Evolutionary conservation across 306 rosid genomes (phyloP).

Genomic region (Prunus fruticosa): DNA sequence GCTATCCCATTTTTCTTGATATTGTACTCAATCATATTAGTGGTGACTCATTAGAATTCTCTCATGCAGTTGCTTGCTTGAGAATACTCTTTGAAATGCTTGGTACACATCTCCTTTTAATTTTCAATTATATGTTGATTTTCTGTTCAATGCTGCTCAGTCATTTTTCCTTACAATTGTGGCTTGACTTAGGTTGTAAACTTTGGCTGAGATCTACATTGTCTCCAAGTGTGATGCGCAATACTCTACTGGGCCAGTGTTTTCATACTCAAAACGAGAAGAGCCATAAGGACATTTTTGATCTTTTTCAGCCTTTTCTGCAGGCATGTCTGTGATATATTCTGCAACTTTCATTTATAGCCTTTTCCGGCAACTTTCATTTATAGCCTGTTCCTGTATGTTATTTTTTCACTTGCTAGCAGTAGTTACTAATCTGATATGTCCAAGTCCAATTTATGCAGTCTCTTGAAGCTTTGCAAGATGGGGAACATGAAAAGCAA

Average conservation of each 20-base stretch:
- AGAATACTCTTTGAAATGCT: constrained; percentile 86
- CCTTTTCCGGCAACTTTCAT: background rate
- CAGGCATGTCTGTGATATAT: constrained; percentile 61
- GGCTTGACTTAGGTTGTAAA: constrained; percentile 72
- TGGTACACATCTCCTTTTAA: constrained; percentile 44
- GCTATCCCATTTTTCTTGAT: constrained; percentile 87
- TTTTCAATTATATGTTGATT: constrained; percentile 12
- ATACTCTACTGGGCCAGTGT: constrained; percentile 95
- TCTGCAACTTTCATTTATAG: constrained; percentile 22
- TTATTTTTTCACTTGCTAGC: background rate
- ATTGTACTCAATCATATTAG: constrained; percentile 88
- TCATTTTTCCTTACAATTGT: constrained; percentile 26
- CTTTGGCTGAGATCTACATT: constrained; percentile 95
- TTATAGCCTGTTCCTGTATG: background rate
- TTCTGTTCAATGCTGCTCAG: constrained; percentile 19
- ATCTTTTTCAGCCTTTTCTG: constrained; percentile 89
- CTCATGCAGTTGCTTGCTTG: constrained; percentile 92
- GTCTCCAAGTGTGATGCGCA: constrained; percentile 91
- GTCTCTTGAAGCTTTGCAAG: constrained; percentile 99
- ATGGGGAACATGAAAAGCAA: constrained; percentile 95
- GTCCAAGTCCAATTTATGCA: constrained; percentile 34
- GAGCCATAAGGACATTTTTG: constrained; percentile 91
- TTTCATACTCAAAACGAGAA: constrained; percentile 91
- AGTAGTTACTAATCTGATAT: constrained; percentile 28
- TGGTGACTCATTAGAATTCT: constrained; percentile 79